Conservation (phyloP, 2,329 filamentous ascomycete species). For the Colletotrichum spinosum region DNA sequence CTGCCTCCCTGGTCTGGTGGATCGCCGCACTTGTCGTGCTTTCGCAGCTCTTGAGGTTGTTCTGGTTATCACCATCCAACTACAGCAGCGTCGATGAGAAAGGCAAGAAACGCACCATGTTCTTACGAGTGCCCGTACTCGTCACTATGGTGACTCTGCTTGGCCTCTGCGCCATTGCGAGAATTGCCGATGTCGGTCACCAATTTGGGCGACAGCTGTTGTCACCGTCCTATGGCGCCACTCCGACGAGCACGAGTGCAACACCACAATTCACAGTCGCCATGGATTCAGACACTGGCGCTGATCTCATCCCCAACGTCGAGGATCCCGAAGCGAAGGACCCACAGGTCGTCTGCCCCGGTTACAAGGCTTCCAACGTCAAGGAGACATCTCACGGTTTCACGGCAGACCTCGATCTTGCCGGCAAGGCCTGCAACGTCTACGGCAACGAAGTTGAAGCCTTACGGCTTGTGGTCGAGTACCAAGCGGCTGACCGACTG, state of each 20-base stretch:
- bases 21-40: conserved; percentile 24
- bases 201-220: conserved; percentile 5
- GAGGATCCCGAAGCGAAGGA: conserved; percentile 28
- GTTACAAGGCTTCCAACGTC: conserved; percentile 75
- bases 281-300: conserved; percentile 20
- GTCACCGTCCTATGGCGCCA: conserved; percentile 5
- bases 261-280: conserved; percentile 19
- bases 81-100: background rate
- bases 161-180: conserved; percentile 23
- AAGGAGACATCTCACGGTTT: conserved; percentile 64
- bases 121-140: conserved; percentile 10
- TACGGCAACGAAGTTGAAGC: conserved; percentile 81
- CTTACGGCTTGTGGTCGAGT: conserved; percentile 75
- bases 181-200: conserved; percentile 4
- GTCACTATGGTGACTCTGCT: conserved; percentile 21
- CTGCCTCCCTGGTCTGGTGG: conserved; percentile 18
- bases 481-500: conserved; percentile 73
- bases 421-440: conserved; percentile 77
- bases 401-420: conserved; percentile 76
- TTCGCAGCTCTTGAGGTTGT: conserved; percentile 23
- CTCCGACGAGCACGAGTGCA: background rate
- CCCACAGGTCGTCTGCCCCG: conserved; percentile 65
- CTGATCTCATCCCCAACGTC: conserved; percentile 30
- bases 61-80: conserved; percentile 5
- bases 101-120: conserved; percentile 5